These are phyloP conservation scores for Discostella stelligeroides DNA, from an alignment of 108 stramenopile genomes.

Conservation along the genomic window DNA sequence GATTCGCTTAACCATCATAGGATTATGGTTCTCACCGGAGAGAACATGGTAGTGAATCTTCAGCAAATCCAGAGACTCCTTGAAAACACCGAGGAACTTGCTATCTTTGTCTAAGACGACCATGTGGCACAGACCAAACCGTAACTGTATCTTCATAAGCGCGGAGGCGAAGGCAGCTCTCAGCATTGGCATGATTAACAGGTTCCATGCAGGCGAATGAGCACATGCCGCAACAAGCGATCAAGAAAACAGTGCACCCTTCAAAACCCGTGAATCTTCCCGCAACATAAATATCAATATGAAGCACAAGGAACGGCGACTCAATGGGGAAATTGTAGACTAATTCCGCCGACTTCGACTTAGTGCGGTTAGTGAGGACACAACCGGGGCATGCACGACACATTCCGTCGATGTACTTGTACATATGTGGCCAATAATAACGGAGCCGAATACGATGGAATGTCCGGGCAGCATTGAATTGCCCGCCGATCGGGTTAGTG, in stretches of 20 bases:
- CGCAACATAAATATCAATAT: not conserved
- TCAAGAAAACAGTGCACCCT: not conserved
- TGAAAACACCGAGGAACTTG: not conserved
- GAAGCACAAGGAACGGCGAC: not conserved
- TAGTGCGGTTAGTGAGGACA: not conserved
- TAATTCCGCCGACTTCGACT: not conserved
- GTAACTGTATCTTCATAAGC: no score
- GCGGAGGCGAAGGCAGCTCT: not conserved
- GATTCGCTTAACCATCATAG: no score
- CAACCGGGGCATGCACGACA: no score
- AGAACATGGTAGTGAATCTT: no score
- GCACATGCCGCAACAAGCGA: conserved; percentile 1
- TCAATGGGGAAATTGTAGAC: conserved; percentile 2
- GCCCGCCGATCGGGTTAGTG: no score
- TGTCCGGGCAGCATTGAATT: no score
- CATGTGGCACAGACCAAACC: no score
- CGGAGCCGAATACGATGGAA: no score
- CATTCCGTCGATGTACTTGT: not conserved
- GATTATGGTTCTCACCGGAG: no score
- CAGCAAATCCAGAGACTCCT: not conserved
- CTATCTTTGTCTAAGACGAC: no score
- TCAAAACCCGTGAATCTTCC: no score
- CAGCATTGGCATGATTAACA: not conserved
- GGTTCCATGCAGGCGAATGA: no score
- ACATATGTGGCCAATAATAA: not conserved